Percentiles rank a stretch among this genome's conserved stretches.
Conservation (phyloP, 176 grass and related monocot genomes). For the Dactylis glomerata region DNA sequence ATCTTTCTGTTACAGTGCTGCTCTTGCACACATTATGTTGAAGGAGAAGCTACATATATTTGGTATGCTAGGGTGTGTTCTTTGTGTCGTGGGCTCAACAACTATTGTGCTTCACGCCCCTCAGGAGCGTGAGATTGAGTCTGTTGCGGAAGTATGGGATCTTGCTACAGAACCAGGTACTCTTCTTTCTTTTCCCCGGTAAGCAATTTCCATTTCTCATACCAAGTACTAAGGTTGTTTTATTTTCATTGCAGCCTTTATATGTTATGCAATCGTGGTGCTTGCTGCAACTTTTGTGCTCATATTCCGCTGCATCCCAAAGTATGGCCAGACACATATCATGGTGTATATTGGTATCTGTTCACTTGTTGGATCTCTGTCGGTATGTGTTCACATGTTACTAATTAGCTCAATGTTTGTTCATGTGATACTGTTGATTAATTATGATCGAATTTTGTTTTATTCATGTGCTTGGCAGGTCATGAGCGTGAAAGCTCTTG, state of each 20-base stretch:
- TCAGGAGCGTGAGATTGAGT: constrained; percentile 85
- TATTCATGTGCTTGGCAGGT: constrained; percentile 55
- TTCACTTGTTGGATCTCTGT: constrained; percentile 94
- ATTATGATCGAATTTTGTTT: background rate
- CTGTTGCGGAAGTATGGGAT: constrained; percentile 90
- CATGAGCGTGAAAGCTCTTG: constrained; percentile 98
- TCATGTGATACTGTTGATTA: background rate
- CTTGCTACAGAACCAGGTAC: constrained; percentile 96
- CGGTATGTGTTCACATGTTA: constrained; percentile 53
- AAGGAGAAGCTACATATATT: constrained; percentile 92
- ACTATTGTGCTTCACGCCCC: constrained; percentile 98
- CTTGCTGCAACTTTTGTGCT: constrained; percentile 76
- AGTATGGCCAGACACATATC: constrained; percentile 94
- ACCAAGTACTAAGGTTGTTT: constrained; percentile 21
- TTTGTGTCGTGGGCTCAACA: constrained; percentile 97
- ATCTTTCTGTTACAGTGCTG: constrained; percentile 58
- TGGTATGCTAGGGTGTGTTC: constrained; percentile 84
- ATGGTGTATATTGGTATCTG: constrained; percentile 98
- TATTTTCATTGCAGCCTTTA: constrained; percentile 57
- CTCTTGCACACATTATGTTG: constrained; percentile 86
- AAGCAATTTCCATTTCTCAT: constrained; percentile 14
- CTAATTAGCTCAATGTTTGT: background rate
- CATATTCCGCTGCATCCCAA: constrained; percentile 72
- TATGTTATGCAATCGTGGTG: constrained; percentile 67
- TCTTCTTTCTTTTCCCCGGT: constrained; percentile 13